Evolutionary conservation across 2,329 filamentous ascomycete species (phyloP), one percentile per base, ranked within the genome.

Genomic region (Paraphaeosphaeria minitans): DNA sequence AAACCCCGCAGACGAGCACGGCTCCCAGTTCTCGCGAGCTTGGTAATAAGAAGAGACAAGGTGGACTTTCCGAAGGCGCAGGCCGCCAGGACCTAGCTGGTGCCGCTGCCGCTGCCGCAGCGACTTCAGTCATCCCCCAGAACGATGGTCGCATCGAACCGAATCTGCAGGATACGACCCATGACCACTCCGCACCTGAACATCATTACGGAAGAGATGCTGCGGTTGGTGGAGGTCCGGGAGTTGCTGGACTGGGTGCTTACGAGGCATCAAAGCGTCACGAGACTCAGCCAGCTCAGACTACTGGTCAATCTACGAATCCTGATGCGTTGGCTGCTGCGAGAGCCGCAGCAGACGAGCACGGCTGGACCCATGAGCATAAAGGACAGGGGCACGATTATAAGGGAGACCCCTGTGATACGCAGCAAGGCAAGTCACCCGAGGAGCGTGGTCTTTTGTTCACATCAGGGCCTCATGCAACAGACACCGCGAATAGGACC

Each of bases 31-130:
- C 60, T 29, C 53, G 64, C 19, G 59, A 61, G 29, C 66, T 61
- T 6, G 63, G 65, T 12, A 71, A 67, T 19, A 65, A 66, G 48
- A 66, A 69, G 29, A 65, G 57, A n/a, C 61, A 63, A 13, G 53
- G 54, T 10, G 60, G 57, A 31, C 50, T 49, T 37, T 56, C 45
- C 14, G 63, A 71, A 37, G 57, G 50, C 1, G 61, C 70, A 41
- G 68, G 70, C 8, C 66, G 68, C 33, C 65, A 68, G 55, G 68
- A 56, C 5, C 58, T 73, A n/a, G 73, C 74, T 41, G 70, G 67
- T 8, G 55, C 58, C 33, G 58, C 58, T 42, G 55, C 51, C 3
- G 55, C 55, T 9, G 58, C 58, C n/a, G 52, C 58, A 7, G 52
- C 59, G 9, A 51, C 53, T 3, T 53, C 56, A 4, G n/a, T 33